Evolutionary conservation across 1,284 basidiomycete species (phyloP).

Genomic region (Sparassis latifolia): DNA sequence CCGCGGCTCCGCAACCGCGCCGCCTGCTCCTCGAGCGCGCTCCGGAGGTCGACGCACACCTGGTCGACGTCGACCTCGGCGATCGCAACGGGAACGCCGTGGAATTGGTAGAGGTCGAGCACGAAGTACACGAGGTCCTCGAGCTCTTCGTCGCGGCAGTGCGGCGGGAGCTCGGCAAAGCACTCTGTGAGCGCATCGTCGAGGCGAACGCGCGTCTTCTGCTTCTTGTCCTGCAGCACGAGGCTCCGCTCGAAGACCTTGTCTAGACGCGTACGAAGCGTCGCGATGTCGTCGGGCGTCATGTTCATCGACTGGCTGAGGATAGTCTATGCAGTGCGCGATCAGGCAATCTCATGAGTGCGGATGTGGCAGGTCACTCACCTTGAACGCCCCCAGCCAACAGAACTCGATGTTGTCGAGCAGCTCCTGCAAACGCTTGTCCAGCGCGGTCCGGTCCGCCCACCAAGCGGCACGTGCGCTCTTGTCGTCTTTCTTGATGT

Average conservation of each 20-base stretch:
- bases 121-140: conserved; percentile 95
- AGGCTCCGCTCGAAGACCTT: conserved; percentile 67
- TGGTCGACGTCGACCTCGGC: conserved; percentile 93
- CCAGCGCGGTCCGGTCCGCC: conserved; percentile 71
- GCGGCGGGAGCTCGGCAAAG: conserved; percentile 77
- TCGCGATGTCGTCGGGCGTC: conserved; percentile 39
- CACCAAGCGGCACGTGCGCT: conserved; percentile 80
- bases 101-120: conserved; percentile 90
- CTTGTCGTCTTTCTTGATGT: conserved; percentile 59
- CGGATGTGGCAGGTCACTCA: conserved; percentile 25
- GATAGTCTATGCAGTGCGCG: conserved; percentile 48
- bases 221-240: conserved; percentile 53
- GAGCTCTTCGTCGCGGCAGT: conserved; percentile 87
- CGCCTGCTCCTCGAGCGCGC: conserved; percentile 64
- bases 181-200: conserved; percentile 79
- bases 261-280: conserved; percentile 64
- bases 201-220: conserved; percentile 45
- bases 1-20: conserved; percentile 29
- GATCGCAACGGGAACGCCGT: conserved; percentile 83
- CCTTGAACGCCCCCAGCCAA: conserved; percentile 98
- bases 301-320: conserved; percentile 49
- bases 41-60: conserved; percentile 69
- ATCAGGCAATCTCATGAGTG: not conserved
- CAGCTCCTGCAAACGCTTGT: conserved; percentile 70
- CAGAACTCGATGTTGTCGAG: conserved; percentile 87